Percentiles rank a stretch among this genome's conserved stretches.
Conservation (phyloP, 2,329 filamentous ascomycete genomes). For the Aspergillus quadrilineatus region DNA sequence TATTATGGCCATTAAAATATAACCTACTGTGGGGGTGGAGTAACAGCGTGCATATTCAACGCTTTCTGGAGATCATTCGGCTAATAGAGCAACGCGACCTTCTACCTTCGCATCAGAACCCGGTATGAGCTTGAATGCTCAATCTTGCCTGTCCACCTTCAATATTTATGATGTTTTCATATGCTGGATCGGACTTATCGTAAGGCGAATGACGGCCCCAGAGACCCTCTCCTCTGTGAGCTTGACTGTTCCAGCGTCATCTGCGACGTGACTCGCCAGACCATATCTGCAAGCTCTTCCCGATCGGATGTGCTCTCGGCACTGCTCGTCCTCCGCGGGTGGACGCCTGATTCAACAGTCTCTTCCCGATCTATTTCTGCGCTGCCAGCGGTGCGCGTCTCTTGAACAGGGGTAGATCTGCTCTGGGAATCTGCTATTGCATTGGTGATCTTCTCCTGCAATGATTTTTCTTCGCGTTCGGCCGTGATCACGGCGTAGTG, state of each 20-base stretch:
- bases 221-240: not conserved
- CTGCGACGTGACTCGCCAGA: not conserved
- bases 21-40: no score
- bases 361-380: not conserved
- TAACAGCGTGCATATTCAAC: no score
- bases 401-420: not conserved
- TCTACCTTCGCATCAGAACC: no score
- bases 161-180: no score
- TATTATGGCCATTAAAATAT: no score
- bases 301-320: not conserved
- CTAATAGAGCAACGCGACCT: no score
- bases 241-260: not conserved
- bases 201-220: not conserved
- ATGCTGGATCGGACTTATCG: not conserved
- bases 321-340: not conserved
- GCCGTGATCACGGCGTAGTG: constrained; percentile 9
- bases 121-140: no score
- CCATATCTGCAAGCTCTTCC: not conserved
- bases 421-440: not conserved
- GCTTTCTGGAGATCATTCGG: no score
- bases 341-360: not conserved
- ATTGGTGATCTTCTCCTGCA: constrained; percentile 1
- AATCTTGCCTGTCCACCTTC: no score
- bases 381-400: not conserved
- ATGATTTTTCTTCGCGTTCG: constrained; percentile 3